Percentiles rank a stretch among this genome's conserved stretches.
Conservation (phyloP, 108 stramenopile genomes). For the Nitzschia palea region DNA sequence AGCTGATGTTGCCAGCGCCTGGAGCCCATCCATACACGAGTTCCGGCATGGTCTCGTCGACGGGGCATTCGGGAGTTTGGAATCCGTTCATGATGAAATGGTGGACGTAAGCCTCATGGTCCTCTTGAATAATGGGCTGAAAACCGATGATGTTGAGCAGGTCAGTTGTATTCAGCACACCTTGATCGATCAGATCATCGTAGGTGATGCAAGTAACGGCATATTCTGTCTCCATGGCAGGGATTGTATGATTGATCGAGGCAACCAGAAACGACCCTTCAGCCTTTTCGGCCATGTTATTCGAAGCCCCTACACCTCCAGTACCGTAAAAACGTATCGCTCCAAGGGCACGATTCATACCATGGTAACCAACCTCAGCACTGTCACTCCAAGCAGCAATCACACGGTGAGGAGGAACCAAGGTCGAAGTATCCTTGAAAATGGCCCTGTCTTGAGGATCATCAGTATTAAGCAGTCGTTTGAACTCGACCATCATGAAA, state of each 20-base stretch:
- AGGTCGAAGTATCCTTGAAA: conserved; percentile 19
- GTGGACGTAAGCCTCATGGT: conserved; percentile 28
- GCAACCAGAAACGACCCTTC: conserved; percentile 41
- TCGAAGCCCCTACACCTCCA: conserved; percentile 12
- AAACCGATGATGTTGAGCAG: conserved; percentile 25
- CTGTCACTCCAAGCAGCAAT: conserved; percentile 65
- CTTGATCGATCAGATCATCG: conserved; percentile 29
- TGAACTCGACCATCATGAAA: conserved; percentile 49
- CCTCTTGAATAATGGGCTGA: conserved; percentile 23
- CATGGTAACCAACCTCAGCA: conserved; percentile 38
- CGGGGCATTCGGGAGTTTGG: not conserved
- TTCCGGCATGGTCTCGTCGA: not conserved
- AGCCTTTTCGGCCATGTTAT: conserved; percentile 7
- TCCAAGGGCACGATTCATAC: conserved; percentile 20
- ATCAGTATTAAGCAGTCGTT: conserved; percentile 37
- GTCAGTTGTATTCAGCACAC: conserved; percentile 11
- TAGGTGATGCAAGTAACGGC: conserved; percentile 30
- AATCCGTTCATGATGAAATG: conserved; percentile 29
- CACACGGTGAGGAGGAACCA: conserved; percentile 28
- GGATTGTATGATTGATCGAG: conserved; percentile 20
- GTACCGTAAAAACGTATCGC: conserved; percentile 36
- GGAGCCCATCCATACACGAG: conserved; percentile 45
- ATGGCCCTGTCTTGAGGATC: conserved; percentile 48
- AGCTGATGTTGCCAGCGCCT: conserved; percentile 24
- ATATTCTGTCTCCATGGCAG: conserved; percentile 36